Evolutionary conservation across 2,329 filamentous ascomycete genomes (phyloP), one percentile per base, ranked within the genome.

Genomic region (Scedosporium boydii): DNA sequence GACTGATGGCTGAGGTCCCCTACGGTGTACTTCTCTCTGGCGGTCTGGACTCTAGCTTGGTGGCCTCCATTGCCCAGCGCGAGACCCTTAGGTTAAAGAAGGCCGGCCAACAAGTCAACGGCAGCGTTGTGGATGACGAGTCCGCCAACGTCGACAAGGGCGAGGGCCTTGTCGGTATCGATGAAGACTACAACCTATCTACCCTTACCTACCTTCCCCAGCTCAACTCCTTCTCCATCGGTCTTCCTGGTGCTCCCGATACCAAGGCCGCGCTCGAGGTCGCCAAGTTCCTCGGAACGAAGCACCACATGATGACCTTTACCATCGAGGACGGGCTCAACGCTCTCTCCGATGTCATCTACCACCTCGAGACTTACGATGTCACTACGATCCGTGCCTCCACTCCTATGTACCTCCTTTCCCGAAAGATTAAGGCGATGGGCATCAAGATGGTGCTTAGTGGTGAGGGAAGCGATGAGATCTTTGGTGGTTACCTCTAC

Each of bases 401-500:
- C 10, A 99, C 95, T 10, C 95, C 95, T 67, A 99, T 99, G 95
- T 99, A 97, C 80, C 81, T 99, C 66, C 84, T 99, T 58, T 95
- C 91, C 65, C 88, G 96, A 74, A 99, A 99, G 83, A 99, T 99
- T 82, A 99, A 99, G 83, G 95, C 93, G 42, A 93, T 97, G 87
- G 95, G 95, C 66, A 90, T 99, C 73, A 99, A 99, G 86, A 99
- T 99, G 95, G 95, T 99, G 63, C 84, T 99, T 65, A 96, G 90
- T 71, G 95, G 95, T 65, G 95, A 99, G 78, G 95, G 95, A 59
- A 95, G 90, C 71, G 95, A 99, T 75, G 95, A 99, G 79, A 97
- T 97, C 74, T 98, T 98, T 69, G 95, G 95, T 66, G 95, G 95
- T 61, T 99, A 99, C 77, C 86, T 99, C 21, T 99, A 99, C 83